Base-by-base conservation (phyloP, 2,329 filamentous ascomycete genomes). In the Fusarium bactridioides region DNA sequence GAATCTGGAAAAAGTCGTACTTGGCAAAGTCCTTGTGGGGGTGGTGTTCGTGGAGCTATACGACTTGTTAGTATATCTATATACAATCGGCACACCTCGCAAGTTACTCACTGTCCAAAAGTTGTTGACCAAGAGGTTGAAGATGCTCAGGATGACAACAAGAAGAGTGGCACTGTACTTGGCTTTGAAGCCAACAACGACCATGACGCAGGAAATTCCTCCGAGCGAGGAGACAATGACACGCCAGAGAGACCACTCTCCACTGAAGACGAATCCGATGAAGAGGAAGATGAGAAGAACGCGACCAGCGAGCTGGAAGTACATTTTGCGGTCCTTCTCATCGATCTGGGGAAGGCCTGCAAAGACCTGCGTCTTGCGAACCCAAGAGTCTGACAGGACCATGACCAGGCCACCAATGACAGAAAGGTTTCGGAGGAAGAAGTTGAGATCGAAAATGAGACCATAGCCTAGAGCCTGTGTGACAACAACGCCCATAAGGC, bases 251-350 rank as follows among this genome's bases (percentile, higher is more conserved):
- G 90, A 93, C 96, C 96, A 99, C 79, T 95, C 88, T 76, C 96
- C 96, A 64, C 94, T 93, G 85, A 98, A 97, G 78, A 99, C 93
- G 80, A 99, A 99, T 67, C 96, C 96, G 75, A 98, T 83, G 83
- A 99, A 99, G 76, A 99, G 89, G 89, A 99, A 98, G 85, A 99
- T 98, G 78, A 99, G 88, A 74, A 99, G 88, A 40, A 99, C 94
- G 77, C 96, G 92, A 40, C 96, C 96, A 75, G 96, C 96, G 70
- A 99, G 92, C 89, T 98, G 96, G 85, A 99, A 97, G 88, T 99
- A 99, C 95, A 98, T 98, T 89, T 98, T 99, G 85, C 95, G 93
- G 83, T 99, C 96, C 90, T 98, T 98, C 88, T 99, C 96, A 81
- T 98, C 96, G 59, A 99, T 89, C 83, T 94, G 90, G 54, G 96